Conservation (phyloP, 148 eudicot genomes). For the Vaccinium darrowii region DNA sequence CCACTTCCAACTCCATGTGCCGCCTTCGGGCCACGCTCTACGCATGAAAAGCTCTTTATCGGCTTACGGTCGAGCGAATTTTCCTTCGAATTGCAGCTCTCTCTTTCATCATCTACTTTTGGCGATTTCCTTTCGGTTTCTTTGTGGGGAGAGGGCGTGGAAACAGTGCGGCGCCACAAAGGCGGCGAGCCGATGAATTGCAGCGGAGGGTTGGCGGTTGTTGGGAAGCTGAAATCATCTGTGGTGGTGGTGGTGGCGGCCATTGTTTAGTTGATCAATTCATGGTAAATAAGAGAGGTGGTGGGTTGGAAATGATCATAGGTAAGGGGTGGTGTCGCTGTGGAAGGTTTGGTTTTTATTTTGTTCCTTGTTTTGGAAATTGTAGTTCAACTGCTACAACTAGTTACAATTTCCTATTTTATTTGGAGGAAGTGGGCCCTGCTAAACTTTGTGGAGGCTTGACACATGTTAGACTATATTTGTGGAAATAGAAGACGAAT, state of each 20-base stretch:
- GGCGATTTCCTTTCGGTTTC: neutral
- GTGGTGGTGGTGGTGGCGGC: conserved; percentile 11
- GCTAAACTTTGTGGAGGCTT: no score
- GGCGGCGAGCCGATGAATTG: conserved; percentile 50
- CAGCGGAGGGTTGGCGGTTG: conserved; percentile 17
- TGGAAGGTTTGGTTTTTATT: neutral
- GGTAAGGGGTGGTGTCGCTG: neutral
- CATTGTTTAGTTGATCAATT: conserved; percentile 28
- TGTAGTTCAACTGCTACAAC: conserved; percentile 25
- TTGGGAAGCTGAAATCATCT: conserved; percentile 56
- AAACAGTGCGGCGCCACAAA: conserved; percentile 36
- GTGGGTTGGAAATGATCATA: neutral
- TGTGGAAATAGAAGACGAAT: no score
- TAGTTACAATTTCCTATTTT: neutral
- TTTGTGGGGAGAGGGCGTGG: conserved; percentile 27
- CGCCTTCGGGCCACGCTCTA: conserved; percentile 20
- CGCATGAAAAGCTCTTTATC: conserved; percentile 40
- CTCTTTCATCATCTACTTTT: neutral
- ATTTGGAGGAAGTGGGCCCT: no score
- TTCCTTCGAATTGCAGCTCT: neutral
- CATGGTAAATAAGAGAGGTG: conserved; percentile 12
- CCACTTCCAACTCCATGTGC: conserved; percentile 15
- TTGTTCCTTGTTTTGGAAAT: conserved; percentile 2
- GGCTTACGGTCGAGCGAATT: neutral
- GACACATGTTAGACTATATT: no score